Conservation (phyloP, 2,329 filamentous ascomycete species). For the Penicillium sclerotigenum region DNA sequence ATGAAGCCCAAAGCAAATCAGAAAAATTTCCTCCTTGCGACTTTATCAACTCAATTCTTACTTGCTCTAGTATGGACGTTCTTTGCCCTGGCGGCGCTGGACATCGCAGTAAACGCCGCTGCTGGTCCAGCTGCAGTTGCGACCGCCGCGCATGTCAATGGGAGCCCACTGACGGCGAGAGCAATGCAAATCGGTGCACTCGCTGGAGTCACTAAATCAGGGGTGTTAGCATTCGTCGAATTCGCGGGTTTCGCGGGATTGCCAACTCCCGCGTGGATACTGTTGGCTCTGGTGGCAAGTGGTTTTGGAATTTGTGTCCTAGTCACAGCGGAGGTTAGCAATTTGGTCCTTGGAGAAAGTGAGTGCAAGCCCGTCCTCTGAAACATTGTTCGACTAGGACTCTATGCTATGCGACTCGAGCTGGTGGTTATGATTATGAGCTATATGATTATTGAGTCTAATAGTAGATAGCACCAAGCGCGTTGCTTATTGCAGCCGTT, state of each 20-base stretch:
- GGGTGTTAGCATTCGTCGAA: conserved; percentile 15
- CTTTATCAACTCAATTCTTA: neutral
- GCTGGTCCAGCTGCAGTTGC: conserved; percentile 18
- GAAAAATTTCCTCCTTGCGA: neutral
- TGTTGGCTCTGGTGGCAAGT: conserved; percentile 12
- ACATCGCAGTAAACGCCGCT: conserved; percentile 16
- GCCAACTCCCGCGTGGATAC: conserved; percentile 14
- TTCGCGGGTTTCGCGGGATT: conserved; percentile 12
- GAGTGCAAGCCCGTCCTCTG: neutral
- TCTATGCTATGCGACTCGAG: neutral
- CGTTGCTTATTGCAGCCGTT: conserved; percentile 14
- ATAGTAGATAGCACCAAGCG: conserved; percentile 10
- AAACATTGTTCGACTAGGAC: neutral
- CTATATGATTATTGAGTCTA: neutral
- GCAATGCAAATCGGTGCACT: conserved; percentile 14
- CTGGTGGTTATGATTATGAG: neutral
- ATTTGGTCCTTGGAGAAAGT: conserved; percentile 17
- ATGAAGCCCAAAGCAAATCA: neutral
- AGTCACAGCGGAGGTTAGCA: conserved; percentile 15
- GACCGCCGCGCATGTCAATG: conserved; percentile 16
- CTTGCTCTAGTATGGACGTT: conserved; percentile 12
- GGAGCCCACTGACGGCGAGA: conserved; percentile 11
- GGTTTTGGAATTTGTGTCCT: conserved; percentile 17
- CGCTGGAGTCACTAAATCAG: conserved; percentile 16
- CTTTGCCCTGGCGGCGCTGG: conserved; percentile 16